A percentile compares a stretch with the other conserved stretches of the same genome.
Evolutionary conservation across 371 early-diverging fungal species (phyloP).

Genomic region (Rhizopus arrhizus): DNA sequence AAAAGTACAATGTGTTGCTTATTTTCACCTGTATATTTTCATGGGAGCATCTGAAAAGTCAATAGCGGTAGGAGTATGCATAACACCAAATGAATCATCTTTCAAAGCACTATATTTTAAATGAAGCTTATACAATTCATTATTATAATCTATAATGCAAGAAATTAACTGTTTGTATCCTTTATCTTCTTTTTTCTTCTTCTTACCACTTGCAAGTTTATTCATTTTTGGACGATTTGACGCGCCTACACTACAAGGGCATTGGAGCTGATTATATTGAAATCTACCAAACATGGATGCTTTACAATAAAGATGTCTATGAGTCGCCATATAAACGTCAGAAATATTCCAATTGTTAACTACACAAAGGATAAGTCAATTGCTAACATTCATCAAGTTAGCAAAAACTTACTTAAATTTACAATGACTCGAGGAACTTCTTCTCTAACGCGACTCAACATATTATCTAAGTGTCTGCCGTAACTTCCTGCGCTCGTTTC

Average conservation of each 20-base stretch:
- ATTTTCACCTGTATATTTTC: constrained; percentile 16
- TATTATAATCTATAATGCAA: constrained; percentile 37
- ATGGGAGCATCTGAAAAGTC: constrained; percentile 17
- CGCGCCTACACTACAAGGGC: constrained; percentile 10
- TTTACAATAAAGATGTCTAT: constrained; percentile 17
- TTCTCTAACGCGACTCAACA: constrained; percentile 5
- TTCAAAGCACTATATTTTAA: constrained; percentile 26
- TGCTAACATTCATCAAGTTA: background rate
- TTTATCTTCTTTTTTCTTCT: too few relatives aligned
- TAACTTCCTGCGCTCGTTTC: constrained; percentile 9
- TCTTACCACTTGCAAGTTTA: too few relatives aligned
- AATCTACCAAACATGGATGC: constrained; percentile 13
- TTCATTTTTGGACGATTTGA: too few relatives aligned
- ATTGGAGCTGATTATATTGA: constrained; percentile 16
- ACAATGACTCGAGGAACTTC: constrained; percentile 17
- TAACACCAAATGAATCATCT: constrained; percentile 22
- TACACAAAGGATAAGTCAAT: background rate
- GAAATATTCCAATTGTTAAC: constrained; percentile 22
- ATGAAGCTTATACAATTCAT: constrained; percentile 42
- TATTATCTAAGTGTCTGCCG: constrained; percentile 9
- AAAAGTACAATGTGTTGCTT: too few relatives aligned
- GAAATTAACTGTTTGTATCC: too few relatives aligned
- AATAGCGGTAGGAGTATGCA: constrained; percentile 25
- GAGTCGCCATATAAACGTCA: constrained; percentile 17
- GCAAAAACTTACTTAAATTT: constrained; percentile 4